phyloP scores from a whole-genome alignment of 148 eudicot genomes.

The Amaranthus palmeri region DNA sequence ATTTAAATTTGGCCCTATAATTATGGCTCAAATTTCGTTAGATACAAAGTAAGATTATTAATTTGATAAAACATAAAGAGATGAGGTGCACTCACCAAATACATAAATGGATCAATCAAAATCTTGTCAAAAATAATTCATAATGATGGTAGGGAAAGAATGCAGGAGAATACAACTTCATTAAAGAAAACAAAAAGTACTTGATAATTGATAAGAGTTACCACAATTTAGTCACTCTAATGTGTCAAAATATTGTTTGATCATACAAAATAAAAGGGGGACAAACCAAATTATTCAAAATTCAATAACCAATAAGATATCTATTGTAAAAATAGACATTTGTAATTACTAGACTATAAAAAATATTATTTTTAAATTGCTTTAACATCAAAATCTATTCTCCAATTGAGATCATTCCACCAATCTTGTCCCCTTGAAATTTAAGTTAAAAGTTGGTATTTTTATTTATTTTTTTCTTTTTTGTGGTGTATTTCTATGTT shows the following conservation, averaged over 20 bases:
- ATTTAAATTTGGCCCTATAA: too few relatives aligned
- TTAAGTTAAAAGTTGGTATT: background rate
- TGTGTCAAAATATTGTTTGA: constrained; percentile 8
- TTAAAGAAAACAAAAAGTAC: background rate
- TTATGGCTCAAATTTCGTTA: too few relatives aligned
- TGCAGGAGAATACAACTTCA: background rate
- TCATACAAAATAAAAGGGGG: background rate
- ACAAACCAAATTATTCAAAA: background rate
- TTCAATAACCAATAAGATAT: background rate
- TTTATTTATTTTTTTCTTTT: too few relatives aligned
- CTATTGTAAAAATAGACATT: background rate
- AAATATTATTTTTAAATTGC: background rate
- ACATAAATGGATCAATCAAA: too few relatives aligned
- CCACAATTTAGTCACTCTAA: background rate
- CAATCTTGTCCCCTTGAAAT: background rate
- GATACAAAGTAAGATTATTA: too few relatives aligned
- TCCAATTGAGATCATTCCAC: background rate
- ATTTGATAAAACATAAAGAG: too few relatives aligned
- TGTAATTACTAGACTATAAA: background rate
- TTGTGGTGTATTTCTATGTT: too few relatives aligned
- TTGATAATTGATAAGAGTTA: too few relatives aligned
- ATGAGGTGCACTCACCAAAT: too few relatives aligned
- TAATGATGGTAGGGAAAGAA: background rate
- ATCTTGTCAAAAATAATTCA: too few relatives aligned
- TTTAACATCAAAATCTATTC: background rate